Conservation (phyloP, 805 yeast genomes). For the Cyberlindnera amylophila region DNA sequence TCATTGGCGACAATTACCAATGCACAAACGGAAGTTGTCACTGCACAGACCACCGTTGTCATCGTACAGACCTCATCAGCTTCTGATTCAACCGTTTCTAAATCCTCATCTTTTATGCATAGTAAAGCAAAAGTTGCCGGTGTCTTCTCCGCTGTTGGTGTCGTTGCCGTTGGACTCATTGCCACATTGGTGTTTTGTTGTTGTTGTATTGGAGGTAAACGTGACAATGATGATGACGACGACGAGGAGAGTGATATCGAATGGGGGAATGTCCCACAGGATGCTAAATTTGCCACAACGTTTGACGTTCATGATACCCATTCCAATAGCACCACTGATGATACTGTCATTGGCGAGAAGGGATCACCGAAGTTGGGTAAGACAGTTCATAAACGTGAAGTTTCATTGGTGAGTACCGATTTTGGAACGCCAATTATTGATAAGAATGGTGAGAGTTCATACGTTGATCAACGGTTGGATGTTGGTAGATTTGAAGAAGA, state of each 20-base stretch:
- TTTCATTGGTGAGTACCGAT: conserved; percentile 11
- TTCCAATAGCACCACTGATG: conserved; percentile 9
- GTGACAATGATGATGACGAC: neutral
- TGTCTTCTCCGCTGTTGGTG: conserved; percentile 70
- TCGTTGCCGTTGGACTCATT: conserved; percentile 47
- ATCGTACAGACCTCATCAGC: conserved; percentile 13
- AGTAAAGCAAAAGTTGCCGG: conserved; percentile 73
- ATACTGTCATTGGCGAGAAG: conserved; percentile 5
- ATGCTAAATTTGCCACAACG: conserved; percentile 4
- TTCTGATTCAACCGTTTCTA: no score
- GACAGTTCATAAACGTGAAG: conserved; percentile 3
- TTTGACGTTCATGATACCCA: conserved; percentile 2
- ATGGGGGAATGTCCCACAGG: conserved; percentile 10
- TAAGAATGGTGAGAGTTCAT: conserved; percentile 19
- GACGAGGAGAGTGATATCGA: conserved; percentile 16
- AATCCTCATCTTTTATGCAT: conserved; percentile 42
- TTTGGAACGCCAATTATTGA: conserved; percentile 19
- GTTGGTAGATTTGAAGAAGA: conserved; percentile 46
- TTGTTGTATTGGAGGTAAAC: conserved; percentile 17
- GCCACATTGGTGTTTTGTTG: conserved; percentile 41
- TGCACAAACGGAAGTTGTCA: conserved; percentile 11
- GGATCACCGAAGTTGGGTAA: no score
- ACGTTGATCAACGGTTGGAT: conserved; percentile 58
- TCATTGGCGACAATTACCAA: conserved; percentile 13
- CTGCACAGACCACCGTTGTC: conserved; percentile 12